Evolutionary conservation across 768 basidiomycete species (phyloP).

Genomic region (Leccinum fibrillosum): DNA sequence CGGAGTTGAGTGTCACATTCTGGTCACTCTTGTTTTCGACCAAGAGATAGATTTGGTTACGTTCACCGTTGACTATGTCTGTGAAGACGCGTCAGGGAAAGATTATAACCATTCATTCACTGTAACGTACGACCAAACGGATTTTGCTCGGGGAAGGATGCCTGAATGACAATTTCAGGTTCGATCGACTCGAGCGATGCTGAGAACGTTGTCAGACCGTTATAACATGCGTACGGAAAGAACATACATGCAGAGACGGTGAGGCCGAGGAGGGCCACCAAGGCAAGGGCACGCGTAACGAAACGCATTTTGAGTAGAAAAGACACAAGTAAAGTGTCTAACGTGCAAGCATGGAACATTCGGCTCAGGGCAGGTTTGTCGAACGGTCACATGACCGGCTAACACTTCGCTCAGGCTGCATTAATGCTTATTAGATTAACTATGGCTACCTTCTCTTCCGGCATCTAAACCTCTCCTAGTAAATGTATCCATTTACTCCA

Average conservation of each 20-base stretch:
- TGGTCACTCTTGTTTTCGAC: constrained; percentile 76
- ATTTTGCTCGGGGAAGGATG: constrained; percentile 68
- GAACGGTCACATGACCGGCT: constrained; percentile 15
- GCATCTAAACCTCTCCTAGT: constrained; percentile 54
- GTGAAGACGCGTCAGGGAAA: constrained; percentile 10
- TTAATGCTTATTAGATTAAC: background rate
- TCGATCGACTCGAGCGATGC: constrained; percentile 36
- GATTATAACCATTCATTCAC: background rate
- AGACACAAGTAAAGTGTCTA: background rate
- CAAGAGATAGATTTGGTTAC: constrained; percentile 59
- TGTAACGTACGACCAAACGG: constrained; percentile 67
- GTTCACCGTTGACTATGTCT: constrained; percentile 86
- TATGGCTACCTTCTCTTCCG: constrained; percentile 37
- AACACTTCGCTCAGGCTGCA: background rate
- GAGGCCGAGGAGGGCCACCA: constrained; percentile 29
- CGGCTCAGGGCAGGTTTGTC: constrained; percentile 26
- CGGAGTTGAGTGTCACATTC: constrained; percentile 63
- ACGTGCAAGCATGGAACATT: constrained; percentile 11
- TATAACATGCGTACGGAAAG: background rate
- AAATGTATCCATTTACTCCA: constrained; percentile 96
- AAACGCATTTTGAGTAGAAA: constrained; percentile 32
- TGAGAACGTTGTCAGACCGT: constrained; percentile 8
- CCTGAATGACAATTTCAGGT: constrained; percentile 52
- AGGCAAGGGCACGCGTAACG: constrained; percentile 25
- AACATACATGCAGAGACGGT: constrained; percentile 30